Conservation (phyloP, 2,329 filamentous ascomycete genomes). For the Ophiostoma piceae region DNA sequence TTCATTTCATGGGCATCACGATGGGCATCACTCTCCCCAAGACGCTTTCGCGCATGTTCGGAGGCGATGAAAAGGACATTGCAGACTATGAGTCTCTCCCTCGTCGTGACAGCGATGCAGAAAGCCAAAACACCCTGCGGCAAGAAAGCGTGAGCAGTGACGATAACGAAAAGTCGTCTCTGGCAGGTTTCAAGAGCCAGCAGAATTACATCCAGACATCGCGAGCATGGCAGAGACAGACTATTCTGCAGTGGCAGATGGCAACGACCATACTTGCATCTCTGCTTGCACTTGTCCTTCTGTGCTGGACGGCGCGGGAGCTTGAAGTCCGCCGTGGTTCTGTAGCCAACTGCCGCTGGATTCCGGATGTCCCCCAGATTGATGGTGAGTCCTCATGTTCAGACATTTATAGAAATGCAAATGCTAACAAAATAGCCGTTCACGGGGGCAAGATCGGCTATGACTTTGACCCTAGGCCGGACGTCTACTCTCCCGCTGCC, state of each 20-base stretch:
- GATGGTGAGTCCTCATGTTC: not conserved
- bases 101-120: conserved; percentile 5
- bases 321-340: conserved; percentile 2
- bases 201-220: not conserved
- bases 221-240: not conserved
- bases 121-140: not conserved
- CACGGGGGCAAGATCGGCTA: conserved; percentile 4
- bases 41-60: conserved; percentile 22
- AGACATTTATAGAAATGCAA: not conserved
- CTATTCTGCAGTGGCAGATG: conserved; percentile 3
- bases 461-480: conserved; percentile 8
- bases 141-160: not conserved
- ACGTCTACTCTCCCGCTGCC: conserved; percentile 15
- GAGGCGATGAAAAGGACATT: conserved; percentile 1
- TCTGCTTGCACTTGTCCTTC: not conserved
- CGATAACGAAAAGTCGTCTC: not conserved
- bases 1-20: not conserved
- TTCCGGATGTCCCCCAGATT: not conserved
- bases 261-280: not conserved
- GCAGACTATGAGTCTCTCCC: conserved; percentile 4
- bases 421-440: not conserved
- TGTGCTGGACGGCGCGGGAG: conserved; percentile 5
- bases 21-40: conserved; percentile 1
- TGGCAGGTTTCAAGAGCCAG: not conserved
- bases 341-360: not conserved